Evolutionary conservation across 768 basidiomycete genomes (phyloP), one percentile per base, ranked within the genome.

Genomic region (Symmetrospora coprosmae): DNA sequence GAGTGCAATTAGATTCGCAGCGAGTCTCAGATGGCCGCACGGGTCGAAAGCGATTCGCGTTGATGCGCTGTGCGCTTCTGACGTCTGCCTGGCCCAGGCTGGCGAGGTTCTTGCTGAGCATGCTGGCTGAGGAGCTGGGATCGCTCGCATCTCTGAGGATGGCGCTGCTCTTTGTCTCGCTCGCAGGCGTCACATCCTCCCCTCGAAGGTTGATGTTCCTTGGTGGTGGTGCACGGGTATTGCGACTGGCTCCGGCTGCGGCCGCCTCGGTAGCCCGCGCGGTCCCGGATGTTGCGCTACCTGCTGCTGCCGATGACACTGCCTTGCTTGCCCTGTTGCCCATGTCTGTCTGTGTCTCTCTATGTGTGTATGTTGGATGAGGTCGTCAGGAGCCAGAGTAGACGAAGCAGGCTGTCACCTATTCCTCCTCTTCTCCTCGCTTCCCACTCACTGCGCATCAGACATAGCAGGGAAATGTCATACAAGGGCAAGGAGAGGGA

Each of bases 401-500:
- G n/a, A n/a, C n/a, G n/a, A n/a, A n/a, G n/a, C n/a, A n/a, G n/a
- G n/a, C n/a, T n/a, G n/a, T n/a, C n/a, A n/a, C n/a, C n/a, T n/a
- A n/a, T n/a, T n/a, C n/a, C 37, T 38, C 37, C n/a, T 38, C 1
- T 38, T n/a, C n/a, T 38, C 37, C n/a, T 38, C n/a, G 11, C 37
- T 11, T 38, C 37, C 37, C 37, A 11, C 37, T n/a, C 37, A n/a
- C 37, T n/a, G 1, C n/a, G 13, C 13, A 11, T 38, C n/a, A 38
- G 37, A 38, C 9, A 38, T 9, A 38, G n/a, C 9, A n/a, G n/a
- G n/a, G 21, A 14, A 4, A 50, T 30, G 49, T 35, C 28, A n/a
- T 21, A 23, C 2, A 60, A 60, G 27, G 58, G 46, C 28, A 60
- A 60, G 47, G 47, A 60, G 47, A 9, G 58, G 16, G 58, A 47